Base-by-base conservation (phyloP, 805 yeast genomes). In the Yarrowia bubula region DNA sequence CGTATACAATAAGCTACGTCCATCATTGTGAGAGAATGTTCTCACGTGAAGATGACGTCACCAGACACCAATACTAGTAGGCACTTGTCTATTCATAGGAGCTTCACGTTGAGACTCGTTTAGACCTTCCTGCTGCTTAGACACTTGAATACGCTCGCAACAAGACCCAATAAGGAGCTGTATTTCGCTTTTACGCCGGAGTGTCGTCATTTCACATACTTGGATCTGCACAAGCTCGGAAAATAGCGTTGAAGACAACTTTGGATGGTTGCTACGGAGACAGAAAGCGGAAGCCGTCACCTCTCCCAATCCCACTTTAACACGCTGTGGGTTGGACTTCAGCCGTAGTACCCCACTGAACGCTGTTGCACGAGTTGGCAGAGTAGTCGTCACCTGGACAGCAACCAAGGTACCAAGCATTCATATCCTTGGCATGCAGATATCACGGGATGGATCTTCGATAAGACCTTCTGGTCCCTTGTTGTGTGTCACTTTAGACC, bases 401-500 rank as follows among this genome's bases (percentile, higher is more conserved):
- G 5, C 50, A n/a, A 13, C 0, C 9, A 7, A 43, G 48, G n/a
- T n/a, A 43, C 33, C 18, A 22, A 11, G 22, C 48, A 46, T 44
- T n/a, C 4, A n/a, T 22, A 11, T 5, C 38, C 38, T 47, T 33
- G 39, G 53, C 53, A 47, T 48, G 55, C 55, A 48, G 55, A 35
- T 35, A 17, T 18, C 41, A 48, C 41, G 55, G 55, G 55, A 5
- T 9, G 18, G 55, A 48, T 48, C 55, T 48, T 14, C 28, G 41
- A 48, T 15, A 33, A 48, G 41, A 33, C 55, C 55, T 48, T 14
- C 31, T 22, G 11, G 17, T 47, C 17, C 41, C 41, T 48, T 48
- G 55, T 48, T 48, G 55, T 48, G 55, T 48, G 55, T 48, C 55
- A 48, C 55, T 48, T 51, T 37, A 51, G 58, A 6, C 58, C 38